Conservation (phyloP, 1,284 basidiomycete genomes). For the Chiua sp. region DNA sequence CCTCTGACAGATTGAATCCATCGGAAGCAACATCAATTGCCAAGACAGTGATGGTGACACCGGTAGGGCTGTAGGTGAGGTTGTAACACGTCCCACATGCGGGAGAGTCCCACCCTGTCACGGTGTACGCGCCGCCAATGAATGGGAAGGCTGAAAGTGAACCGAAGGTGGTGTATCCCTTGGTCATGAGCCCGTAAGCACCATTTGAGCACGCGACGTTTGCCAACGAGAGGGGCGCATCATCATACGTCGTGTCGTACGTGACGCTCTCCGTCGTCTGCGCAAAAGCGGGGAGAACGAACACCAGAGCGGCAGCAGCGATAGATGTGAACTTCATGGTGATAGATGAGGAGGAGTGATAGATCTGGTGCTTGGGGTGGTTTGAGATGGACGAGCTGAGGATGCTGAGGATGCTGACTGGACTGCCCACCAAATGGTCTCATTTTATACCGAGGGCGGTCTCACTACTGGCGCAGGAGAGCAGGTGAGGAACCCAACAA, state of each 20-base stretch:
- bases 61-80: too few species aligned
- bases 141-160: constrained; percentile 53
- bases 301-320: constrained; percentile 11
- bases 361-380: neutral
- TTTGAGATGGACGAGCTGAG: too few species aligned
- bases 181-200: constrained; percentile 41
- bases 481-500: neutral
- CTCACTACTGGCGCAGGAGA: neutral
- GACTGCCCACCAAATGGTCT: neutral
- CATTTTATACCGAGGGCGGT: constrained; percentile 20
- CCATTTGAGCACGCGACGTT: constrained; percentile 57
- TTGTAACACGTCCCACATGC: too few species aligned
- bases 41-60: too few species aligned
- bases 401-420: neutral
- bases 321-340: constrained; percentile 31
- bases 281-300: constrained; percentile 23
- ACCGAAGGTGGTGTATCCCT: constrained; percentile 48
- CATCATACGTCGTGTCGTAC: constrained; percentile 44
- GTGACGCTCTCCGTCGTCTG: constrained; percentile 17
- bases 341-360: neutral
- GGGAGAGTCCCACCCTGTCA: constrained; percentile 30
- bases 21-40: too few species aligned
- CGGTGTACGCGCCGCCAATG: constrained; percentile 52
- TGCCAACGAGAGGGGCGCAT: too few species aligned
- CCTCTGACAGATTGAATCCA: too few species aligned